Conservation (phyloP, 73 alveolate species). For the Tetrahymena elliotti region DNA sequence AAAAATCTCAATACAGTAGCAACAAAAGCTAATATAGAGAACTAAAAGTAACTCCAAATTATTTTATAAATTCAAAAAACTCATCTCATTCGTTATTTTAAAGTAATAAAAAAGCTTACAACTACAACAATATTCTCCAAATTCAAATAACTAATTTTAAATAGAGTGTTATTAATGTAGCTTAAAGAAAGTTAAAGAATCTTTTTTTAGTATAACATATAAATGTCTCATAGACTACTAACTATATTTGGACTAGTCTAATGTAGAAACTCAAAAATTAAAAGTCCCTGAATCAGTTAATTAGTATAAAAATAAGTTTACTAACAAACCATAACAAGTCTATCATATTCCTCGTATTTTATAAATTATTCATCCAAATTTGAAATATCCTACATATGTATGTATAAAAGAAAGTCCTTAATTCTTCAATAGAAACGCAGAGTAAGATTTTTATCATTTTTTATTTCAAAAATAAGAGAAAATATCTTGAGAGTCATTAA, state of each 20-base stretch:
- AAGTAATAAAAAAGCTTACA: not conserved
- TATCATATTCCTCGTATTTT: not conserved
- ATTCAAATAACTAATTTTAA: not conserved
- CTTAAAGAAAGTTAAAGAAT: not conserved
- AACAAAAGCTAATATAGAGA: not conserved
- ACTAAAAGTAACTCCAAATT: not conserved
- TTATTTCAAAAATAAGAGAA: not conserved
- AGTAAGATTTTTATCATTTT: not conserved
- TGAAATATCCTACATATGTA: not conserved
- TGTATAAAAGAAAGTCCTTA: not conserved
- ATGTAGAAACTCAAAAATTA: not conserved
- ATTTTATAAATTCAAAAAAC: no score
- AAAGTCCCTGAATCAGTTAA: not conserved
- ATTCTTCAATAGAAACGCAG: not conserved
- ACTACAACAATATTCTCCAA: not conserved
- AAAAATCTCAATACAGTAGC: not conserved
- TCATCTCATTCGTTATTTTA: no score
- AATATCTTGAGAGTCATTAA: no score
- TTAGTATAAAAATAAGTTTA: not conserved
- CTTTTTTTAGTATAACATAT: not conserved
- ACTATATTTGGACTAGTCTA: not conserved
- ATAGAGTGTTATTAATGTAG: not conserved
- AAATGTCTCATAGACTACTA: not conserved
- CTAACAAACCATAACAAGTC: not conserved
- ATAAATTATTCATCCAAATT: not conserved